These are phyloP conservation scores for Annulohypoxylon bovei DNA, from an alignment of 495 filamentous ascomycete genomes.

Conservation along the genomic window DNA sequence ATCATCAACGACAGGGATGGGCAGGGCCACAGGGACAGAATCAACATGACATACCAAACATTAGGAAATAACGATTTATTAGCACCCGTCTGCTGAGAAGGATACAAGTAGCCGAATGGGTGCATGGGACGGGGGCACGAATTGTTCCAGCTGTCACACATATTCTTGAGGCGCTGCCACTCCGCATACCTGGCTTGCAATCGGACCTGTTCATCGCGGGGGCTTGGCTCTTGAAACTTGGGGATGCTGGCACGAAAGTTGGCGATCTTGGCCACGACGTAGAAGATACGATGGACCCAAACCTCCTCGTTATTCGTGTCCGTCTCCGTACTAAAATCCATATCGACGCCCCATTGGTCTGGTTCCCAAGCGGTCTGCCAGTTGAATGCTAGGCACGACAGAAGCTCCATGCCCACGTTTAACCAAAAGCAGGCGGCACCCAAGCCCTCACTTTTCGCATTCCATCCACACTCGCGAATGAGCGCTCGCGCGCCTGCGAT, in stretches of 20 bases:
- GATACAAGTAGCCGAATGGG: constrained; percentile 78
- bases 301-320: constrained; percentile 72
- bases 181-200: constrained; percentile 73
- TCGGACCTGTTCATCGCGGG: constrained; percentile 69
- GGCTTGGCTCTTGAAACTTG: constrained; percentile 65
- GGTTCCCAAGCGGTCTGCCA: constrained; percentile 92
- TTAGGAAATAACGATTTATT: constrained; percentile 83
- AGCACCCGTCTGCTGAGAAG: constrained; percentile 66
- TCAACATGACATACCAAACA: constrained; percentile 72
- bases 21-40: neutral
- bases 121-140: constrained; percentile 85
- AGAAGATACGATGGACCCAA: constrained; percentile 93
- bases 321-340: constrained; percentile 67
- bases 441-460: constrained; percentile 78
- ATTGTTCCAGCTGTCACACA: constrained; percentile 84
- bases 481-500: constrained; percentile 87
- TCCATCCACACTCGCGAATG: constrained; percentile 93
- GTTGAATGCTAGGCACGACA: constrained; percentile 86
- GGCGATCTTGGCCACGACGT: constrained; percentile 86
- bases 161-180: constrained; percentile 76
- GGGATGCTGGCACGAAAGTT: constrained; percentile 80
- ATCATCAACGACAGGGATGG: neutral
- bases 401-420: constrained; percentile 88
- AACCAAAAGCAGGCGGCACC: constrained; percentile 95
- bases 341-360: constrained; percentile 89